Conservation (phyloP, 257 asterid species). For the Solanum ahanhuiri region DNA sequence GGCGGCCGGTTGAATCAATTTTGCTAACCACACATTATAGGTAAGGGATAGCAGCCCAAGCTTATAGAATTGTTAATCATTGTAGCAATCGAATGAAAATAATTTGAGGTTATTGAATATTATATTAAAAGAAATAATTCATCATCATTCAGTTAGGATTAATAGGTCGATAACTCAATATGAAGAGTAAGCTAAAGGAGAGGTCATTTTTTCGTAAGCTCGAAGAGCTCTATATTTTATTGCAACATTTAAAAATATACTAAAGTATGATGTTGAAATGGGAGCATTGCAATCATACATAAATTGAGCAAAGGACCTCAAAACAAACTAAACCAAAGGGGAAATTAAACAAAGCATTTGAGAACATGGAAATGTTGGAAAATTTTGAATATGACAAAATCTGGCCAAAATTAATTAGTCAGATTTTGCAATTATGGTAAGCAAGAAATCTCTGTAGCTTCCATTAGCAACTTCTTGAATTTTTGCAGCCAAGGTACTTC, state of each 20-base stretch:
- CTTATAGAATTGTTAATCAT: background rate
- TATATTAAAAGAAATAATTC: background rate
- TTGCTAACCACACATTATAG: background rate
- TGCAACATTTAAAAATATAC: background rate
- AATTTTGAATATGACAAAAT: background rate
- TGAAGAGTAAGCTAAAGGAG: background rate
- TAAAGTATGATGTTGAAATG: background rate
- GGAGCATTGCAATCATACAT: background rate
- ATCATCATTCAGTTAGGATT: background rate
- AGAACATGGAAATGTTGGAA: background rate
- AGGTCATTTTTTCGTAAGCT: background rate
- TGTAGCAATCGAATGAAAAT: background rate
- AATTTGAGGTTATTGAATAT: background rate
- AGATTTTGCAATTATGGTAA: slow-evolving; percentile 40
- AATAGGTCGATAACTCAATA: background rate
- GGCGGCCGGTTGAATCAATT: too few relatives aligned
- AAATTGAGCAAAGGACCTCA: background rate
- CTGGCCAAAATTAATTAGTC: background rate
- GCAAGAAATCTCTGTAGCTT: slow-evolving; percentile 70
- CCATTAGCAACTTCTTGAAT: slow-evolving; percentile 68
- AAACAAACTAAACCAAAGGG: background rate
- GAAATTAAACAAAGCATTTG: background rate
- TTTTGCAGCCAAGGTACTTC: slow-evolving; percentile 32
- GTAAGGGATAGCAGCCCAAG: background rate
- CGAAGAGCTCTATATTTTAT: background rate